Conservation (phyloP, 2,329 filamentous ascomycete species). For the Sclerotinia subarctica region DNA sequence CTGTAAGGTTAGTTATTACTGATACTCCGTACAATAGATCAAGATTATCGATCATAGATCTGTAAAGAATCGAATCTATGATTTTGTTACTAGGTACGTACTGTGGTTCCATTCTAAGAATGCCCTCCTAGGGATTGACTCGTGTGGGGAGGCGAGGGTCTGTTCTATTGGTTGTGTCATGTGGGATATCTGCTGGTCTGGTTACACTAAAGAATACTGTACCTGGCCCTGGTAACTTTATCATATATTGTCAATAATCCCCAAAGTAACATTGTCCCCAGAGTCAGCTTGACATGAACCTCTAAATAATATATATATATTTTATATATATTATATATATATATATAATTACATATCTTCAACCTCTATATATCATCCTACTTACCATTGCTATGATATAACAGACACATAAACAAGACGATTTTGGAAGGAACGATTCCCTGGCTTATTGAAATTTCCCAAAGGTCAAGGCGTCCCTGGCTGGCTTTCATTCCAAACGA, state of each 20-base stretch:
- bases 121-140: not conserved
- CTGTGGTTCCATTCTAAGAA: too few species aligned
- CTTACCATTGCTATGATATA: not conserved
- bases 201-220: not conserved
- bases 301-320: too few species aligned
- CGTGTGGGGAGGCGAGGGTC: not conserved
- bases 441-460: conserved; percentile 14
- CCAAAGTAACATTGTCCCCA: not conserved
- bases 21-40: too few species aligned
- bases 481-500: conserved; percentile 11
- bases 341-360: too few species aligned
- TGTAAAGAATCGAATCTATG: too few species aligned
- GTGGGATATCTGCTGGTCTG: not conserved
- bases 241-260: not conserved
- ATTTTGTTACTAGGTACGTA: too few species aligned
- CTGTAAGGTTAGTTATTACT: too few species aligned
- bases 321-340: too few species aligned
- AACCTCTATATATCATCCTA: not conserved
- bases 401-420: not conserved
- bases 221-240: not conserved
- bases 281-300: not conserved
- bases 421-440: conserved; percentile 10
- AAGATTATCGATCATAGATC: not conserved
- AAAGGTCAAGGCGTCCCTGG: conserved; percentile 17
- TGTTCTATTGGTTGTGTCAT: conserved; percentile 1